A percentile compares a stretch with the other conserved stretches of the same genome.
Conservation (phyloP, 345 rosid species). For the Excoecaria cochinchinensis region DNA sequence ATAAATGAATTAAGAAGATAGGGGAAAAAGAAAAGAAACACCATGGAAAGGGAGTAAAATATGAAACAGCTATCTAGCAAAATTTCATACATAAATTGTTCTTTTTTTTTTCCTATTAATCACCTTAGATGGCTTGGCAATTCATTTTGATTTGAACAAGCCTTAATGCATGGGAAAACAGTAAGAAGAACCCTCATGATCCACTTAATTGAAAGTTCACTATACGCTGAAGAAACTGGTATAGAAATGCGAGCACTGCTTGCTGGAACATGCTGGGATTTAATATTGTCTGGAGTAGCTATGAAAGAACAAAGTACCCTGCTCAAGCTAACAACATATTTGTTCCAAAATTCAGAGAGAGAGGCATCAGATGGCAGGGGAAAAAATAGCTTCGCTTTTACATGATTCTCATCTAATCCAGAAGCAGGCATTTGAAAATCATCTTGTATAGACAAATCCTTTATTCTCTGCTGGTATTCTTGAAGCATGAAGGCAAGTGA, state of each 20-base stretch:
- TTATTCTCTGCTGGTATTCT: conserved; percentile 45
- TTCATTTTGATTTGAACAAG: conserved; percentile 55
- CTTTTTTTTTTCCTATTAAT: not conserved
- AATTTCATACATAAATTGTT: conserved; percentile 1
- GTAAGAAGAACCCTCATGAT: conserved; percentile 53
- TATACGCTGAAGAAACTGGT: conserved; percentile 46
- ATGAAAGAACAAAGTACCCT: conserved; percentile 58
- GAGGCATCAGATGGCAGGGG: conserved; percentile 34
- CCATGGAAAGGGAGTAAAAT: not conserved
- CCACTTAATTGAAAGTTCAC: conserved; percentile 75
- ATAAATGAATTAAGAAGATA: not conserved
- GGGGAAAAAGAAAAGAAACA: conserved; percentile 6
- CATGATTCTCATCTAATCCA: conserved; percentile 21
- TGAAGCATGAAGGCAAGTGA: conserved; percentile 62
- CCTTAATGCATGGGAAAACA: conserved; percentile 65
- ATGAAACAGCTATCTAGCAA: not conserved
- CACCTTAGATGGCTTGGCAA: conserved; percentile 60
- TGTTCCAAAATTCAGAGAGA: conserved; percentile 47
- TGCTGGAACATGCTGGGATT: conserved; percentile 34
- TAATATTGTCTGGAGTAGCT: conserved; percentile 44
- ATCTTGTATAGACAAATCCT: conserved; percentile 28
- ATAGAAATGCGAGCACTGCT: conserved; percentile 31
- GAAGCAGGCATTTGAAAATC: conserved; percentile 26
- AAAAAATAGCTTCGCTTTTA: conserved; percentile 28
- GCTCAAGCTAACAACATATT: conserved; percentile 50